These are phyloP conservation scores for Papiliotrema nemorosa DNA, from an alignment of 1,284 basidiomycete genomes.

Conservation along the genomic window DNA sequence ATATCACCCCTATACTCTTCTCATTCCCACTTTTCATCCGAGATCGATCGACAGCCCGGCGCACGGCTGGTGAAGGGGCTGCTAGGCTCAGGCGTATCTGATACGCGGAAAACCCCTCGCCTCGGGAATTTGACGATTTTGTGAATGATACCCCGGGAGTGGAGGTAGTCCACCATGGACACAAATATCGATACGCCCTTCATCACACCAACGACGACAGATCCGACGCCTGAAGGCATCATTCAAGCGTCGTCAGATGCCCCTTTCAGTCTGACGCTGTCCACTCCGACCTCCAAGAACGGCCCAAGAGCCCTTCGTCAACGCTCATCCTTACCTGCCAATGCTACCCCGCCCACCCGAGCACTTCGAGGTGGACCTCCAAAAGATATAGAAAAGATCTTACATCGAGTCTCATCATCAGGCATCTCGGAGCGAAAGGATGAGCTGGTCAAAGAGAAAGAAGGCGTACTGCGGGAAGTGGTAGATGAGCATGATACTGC, in stretches of 20 bases:
- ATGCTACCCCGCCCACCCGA: background rate
- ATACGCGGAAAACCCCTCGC: too few species aligned
- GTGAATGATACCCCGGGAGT: conserved; percentile 10
- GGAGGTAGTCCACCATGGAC: conserved; percentile 32
- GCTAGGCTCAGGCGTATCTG: too few species aligned
- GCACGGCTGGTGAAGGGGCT: too few species aligned
- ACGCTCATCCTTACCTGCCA: background rate
- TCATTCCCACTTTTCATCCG: conserved; percentile 2
- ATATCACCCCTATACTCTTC: background rate
- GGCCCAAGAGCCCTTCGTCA: background rate
- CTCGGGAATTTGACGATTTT: too few species aligned
- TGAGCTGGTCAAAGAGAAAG: conserved; percentile 58
- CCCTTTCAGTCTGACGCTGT: background rate
- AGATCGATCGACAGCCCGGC: too few species aligned
- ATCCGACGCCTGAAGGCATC: background rate
- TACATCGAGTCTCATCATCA: conserved; percentile 22
- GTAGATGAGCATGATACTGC: conserved; percentile 68
- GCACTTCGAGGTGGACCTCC: background rate
- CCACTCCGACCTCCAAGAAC: background rate
- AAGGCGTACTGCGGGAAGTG: conserved; percentile 59
- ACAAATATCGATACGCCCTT: conserved; percentile 2
- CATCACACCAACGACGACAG: background rate
- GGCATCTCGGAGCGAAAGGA: conserved; percentile 36
- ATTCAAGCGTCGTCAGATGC: background rate
- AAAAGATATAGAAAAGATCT: conserved; percentile 27